Base-by-base conservation (phyloP, 2,329 filamentous ascomycete genomes). In the Setomelanomma holmii region DNA sequence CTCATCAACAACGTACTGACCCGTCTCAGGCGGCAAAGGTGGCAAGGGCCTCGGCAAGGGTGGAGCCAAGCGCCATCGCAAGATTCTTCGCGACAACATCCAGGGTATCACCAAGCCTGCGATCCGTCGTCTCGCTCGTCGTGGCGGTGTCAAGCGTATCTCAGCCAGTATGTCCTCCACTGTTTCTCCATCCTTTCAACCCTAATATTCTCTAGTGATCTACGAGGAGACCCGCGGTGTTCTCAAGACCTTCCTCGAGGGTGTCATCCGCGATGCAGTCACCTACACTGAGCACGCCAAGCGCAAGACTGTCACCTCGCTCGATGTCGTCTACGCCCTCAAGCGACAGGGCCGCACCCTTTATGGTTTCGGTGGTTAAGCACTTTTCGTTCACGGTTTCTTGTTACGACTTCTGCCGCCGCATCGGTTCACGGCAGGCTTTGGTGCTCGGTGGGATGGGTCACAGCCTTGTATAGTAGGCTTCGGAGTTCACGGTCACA, bases 311-410 rank as follows among this genome's bases (percentile, higher is more conserved):
- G 88, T 90, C 76, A 90, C 84, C 44, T 86, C 84, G 5, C 82
- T 86, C 59, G 84, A 87, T 66, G 84, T 86, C 27, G 84, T 86
- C 75, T 85, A 86, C 68, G 82, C 82, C 50, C 77, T 85, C 62
- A 85, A 87, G 82, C 79, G 85, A 73, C 85, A 87, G 77, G 85
- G 85, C 73, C 83, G 89, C 58, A 78, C 89, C 75, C 88, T 93
- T 64, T 93, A 93, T 84, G 89, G 90, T 82, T 93, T 93, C 84
- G 90, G 90, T 84, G 90, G 89, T 85, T 93, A 90, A 63, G 12
- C 20, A 12, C 38, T 10, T 22, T 22, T 21, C 21, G 16, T 66
- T 66, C 60, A 66, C 58, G 63, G 54, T 68, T 72, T 66, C 27
- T 64, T 66, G 64, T 72, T 64, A 73, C 65, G 68, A 72, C 63